These are phyloP conservation scores for Misopates orontium DNA, from an alignment of 257 asterid genomes.

Conservation along the genomic window DNA sequence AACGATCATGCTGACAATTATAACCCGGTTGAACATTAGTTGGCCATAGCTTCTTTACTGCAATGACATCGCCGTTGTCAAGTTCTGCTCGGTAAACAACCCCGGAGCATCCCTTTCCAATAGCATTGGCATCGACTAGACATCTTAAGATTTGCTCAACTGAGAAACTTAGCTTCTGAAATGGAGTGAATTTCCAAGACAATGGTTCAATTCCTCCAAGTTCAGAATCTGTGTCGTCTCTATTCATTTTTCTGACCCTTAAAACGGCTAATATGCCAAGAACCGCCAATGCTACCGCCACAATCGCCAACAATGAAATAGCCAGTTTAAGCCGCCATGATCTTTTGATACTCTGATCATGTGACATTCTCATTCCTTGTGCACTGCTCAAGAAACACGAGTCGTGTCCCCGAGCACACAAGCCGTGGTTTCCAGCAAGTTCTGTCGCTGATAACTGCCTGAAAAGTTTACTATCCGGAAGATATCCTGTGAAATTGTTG, in stretches of 20 bases:
- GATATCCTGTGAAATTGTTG: constrained; percentile 73
- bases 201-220: constrained; percentile 41
- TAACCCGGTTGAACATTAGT: constrained; percentile 37
- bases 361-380: constrained; percentile 32
- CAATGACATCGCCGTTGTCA: constrained; percentile 59
- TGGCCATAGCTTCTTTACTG: constrained; percentile 85
- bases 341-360: constrained; percentile 20
- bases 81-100: constrained; percentile 66
- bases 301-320: constrained; percentile 43
- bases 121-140: constrained; percentile 62
- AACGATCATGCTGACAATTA: constrained; percentile 32
- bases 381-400: constrained; percentile 56
- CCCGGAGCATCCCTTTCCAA: constrained; percentile 89
- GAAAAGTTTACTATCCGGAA: constrained; percentile 77
- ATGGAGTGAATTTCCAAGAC: constrained; percentile 74
- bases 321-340: constrained; percentile 69
- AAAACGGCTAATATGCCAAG: constrained; percentile 59
- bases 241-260: constrained; percentile 49
- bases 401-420: constrained; percentile 57
- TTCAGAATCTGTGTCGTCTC: constrained; percentile 54
- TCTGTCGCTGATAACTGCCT: constrained; percentile 63
- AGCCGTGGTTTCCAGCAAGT: constrained; percentile 57
- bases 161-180: constrained; percentile 68
- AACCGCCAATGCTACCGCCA: constrained; percentile 52
- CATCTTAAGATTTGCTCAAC: constrained; percentile 55